These are phyloP conservation scores for Vaccinium darrowii DNA, from an alignment of 148 eudicot genomes.

Conservation along the genomic window DNA sequence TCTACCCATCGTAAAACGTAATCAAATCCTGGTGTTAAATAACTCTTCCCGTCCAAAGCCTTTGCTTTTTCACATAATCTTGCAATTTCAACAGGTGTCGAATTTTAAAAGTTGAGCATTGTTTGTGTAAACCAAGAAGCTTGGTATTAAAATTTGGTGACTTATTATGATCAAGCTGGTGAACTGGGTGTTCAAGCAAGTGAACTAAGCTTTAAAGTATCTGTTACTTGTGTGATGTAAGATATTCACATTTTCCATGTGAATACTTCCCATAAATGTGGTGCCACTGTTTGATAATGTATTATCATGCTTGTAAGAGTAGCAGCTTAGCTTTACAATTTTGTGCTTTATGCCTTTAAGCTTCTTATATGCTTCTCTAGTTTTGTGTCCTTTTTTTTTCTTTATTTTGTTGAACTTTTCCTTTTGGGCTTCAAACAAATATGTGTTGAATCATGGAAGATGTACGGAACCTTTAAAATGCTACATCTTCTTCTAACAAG, in stretches of 20 bases:
- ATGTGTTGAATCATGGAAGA: conserved; percentile 4
- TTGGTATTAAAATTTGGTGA: background rate
- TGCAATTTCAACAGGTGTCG: background rate
- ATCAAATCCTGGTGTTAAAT: background rate
- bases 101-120: background rate
- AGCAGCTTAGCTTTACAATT: background rate
- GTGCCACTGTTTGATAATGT: background rate
- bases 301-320: background rate
- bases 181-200: background rate
- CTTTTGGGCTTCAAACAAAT: background rate
- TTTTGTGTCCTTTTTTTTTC: background rate
- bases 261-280: background rate
- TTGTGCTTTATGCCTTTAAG: background rate
- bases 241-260: background rate
- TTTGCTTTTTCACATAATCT: background rate
- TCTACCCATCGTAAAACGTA: background rate
- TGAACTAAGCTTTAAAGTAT: background rate
- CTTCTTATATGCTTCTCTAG: background rate
- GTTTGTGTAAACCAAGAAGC: background rate
- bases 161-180: background rate
- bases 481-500: background rate
- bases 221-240: background rate
- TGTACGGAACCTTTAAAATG: background rate
- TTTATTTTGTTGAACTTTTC: too few species aligned
- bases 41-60: background rate